Base-by-base conservation (phyloP, 805 yeast species). In the Lipomyces orientalis region DNA sequence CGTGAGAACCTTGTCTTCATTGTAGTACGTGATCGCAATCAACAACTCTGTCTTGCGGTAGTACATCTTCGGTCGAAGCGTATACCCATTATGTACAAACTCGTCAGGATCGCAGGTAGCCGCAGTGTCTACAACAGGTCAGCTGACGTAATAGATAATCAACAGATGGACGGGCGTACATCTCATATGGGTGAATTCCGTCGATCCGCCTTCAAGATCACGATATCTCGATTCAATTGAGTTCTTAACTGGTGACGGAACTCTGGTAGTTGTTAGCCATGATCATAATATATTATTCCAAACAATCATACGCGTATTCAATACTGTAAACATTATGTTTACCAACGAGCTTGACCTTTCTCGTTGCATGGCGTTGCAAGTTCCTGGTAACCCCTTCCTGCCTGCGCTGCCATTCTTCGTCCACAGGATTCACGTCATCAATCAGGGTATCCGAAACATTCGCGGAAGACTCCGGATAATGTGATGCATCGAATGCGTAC, bases 101-200 rank as follows among this genome's bases (percentile, higher is more conserved):
- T 87, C 87, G 57, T 87, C 87, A 4, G 90, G 90, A n/a, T 88
- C 90, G 74, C 87, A 85, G 0, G 90, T 87, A 6, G 88, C 90
- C 2, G 90, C 90, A 1, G 85, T 82, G 51, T 74, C 64, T 61
- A 35, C 12, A 31, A 5, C 19, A 34, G 16, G n/a, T 31, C 58
- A 54, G 22, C 29, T 12, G 22, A 54, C 12, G 34, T 22, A 14
- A 54, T 54, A 10, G 31, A 19, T n/a, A 54, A 16, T 9, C 8
- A 14, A n/a, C 10, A n/a, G 54, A 12, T 14, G 19, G n/a, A 43
- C 49, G 0, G 7, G 34, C 65, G 25, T 35, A 75, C 87, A 87
- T 71, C 89, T 77, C 86, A 87, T 81, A 73, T 85, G 87, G 16
- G 87, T 81, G 76, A 87, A 87, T 75, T 87, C 90, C 10, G 78